A percentile compares a stretch with the other conserved stretches of the same genome.
phyloP scores from a whole-genome alignment of 148 eudicot species.

The Camellia japonica region DNA sequence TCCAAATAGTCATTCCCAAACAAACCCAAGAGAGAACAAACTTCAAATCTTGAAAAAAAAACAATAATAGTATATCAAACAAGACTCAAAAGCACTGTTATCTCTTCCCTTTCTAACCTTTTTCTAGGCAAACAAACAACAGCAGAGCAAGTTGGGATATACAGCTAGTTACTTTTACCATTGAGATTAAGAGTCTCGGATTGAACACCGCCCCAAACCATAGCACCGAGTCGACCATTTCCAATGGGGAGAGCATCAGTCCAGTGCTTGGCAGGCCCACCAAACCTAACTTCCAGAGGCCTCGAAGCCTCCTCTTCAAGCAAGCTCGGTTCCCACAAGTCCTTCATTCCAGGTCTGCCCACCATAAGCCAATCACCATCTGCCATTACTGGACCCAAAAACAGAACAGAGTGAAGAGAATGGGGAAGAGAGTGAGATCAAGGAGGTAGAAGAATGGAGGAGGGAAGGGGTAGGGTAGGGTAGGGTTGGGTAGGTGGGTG shows the following conservation, averaged over 20 bases:
- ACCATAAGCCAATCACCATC: conserved; percentile 42
- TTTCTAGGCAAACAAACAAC: not conserved
- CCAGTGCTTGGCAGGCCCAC: conserved; percentile 70
- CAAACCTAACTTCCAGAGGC: conserved; percentile 52
- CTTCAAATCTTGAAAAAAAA: not conserved
- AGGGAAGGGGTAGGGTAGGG: too few species aligned
- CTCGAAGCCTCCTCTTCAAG: conserved; percentile 17
- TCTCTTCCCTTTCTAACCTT: not conserved
- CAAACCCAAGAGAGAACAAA: too few species aligned
- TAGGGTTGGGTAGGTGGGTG: not conserved
- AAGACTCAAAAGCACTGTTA: not conserved
- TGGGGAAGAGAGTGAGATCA: not conserved
- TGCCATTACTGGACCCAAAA: not conserved
- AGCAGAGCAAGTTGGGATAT: not conserved
- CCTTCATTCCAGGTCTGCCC: conserved; percentile 24
- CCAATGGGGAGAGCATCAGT: conserved; percentile 90
- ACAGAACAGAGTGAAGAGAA: not conserved
- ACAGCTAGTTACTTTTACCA: conserved; percentile 32
- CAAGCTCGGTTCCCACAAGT: conserved; percentile 48
- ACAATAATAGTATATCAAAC: not conserved
- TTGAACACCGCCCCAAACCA: conserved; percentile 68
- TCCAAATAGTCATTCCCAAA: too few species aligned
- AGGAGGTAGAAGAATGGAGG: too few species aligned
- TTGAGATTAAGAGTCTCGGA: conserved; percentile 71
- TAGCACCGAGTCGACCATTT: conserved; percentile 83